Evolutionary conservation across 306 rosid genomes (phyloP).

Genomic region (Pyrus bretschneideri): DNA sequence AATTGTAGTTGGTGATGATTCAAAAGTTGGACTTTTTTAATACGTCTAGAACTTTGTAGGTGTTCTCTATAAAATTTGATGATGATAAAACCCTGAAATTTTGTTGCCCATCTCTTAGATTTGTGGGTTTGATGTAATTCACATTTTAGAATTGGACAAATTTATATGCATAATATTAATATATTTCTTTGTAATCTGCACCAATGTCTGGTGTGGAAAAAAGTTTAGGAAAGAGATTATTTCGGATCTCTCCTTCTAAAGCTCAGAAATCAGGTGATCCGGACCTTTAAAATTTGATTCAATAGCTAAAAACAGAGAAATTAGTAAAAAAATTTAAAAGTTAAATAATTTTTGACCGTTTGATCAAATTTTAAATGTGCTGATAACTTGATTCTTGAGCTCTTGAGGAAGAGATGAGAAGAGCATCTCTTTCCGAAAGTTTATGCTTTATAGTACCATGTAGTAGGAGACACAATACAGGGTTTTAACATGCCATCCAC

Average conservation of each 20-base stretch:
- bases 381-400: too few species aligned
- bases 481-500: background rate
- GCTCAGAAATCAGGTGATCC: too few species aligned
- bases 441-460: background rate
- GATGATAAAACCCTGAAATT: background rate
- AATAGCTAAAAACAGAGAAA: too few species aligned
- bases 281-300: accelerated
- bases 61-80: background rate
- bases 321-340: too few species aligned
- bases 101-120: background rate
- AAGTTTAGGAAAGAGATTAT: too few species aligned
- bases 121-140: background rate
- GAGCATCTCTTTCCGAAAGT: too few species aligned
- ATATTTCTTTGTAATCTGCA: too few species aligned
- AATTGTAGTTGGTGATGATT: background rate
- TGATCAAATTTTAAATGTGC: too few species aligned
- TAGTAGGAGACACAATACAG: background rate
- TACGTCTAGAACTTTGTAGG: background rate
- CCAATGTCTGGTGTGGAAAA: too few species aligned
- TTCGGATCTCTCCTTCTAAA: accelerated
- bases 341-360: too few species aligned
- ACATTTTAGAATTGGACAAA: background rate
- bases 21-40: background rate
- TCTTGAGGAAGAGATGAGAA: too few species aligned
- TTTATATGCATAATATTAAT: too few species aligned